phyloP scores from a whole-genome alignment of 23 red algal genomes.

The Porphyridium purpureum region DNA sequence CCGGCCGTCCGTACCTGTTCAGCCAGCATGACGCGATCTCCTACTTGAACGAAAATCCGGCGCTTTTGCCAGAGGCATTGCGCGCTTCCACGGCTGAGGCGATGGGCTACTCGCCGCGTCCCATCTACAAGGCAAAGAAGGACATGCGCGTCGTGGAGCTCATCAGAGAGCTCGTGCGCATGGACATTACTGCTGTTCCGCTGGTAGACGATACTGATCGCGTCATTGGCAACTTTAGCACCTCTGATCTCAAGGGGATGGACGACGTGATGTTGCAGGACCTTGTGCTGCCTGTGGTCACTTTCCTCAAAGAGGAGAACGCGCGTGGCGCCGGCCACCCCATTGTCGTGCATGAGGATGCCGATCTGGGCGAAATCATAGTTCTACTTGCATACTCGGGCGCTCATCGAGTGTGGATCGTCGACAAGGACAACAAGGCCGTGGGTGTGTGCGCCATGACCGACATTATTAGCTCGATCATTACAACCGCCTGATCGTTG shows the following conservation, averaged over 20 bases:
- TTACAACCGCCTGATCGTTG: not conserved
- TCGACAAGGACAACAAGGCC: not conserved
- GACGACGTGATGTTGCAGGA: not conserved
- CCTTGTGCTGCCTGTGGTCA: not conserved
- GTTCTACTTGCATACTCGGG: not conserved
- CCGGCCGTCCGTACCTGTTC: not conserved
- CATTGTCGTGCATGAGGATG: not conserved
- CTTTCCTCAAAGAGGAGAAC: not conserved
- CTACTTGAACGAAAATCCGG: not conserved
- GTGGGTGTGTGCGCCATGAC: not conserved
- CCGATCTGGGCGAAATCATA: not conserved
- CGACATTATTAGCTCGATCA: not conserved
- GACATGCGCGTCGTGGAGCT: not conserved
- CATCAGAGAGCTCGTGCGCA: not conserved
- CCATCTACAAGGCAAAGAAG: not conserved
- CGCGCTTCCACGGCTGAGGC: not conserved
- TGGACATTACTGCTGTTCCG: constrained; percentile 1
- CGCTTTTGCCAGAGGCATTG: not conserved
- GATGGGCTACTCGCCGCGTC: not conserved
- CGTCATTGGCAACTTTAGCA: not conserved
- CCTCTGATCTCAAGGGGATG: not conserved
- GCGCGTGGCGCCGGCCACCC: not conserved
- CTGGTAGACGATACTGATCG: not conserved
- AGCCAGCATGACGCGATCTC: not conserved
- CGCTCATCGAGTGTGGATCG: not conserved